These are phyloP conservation scores for Carpinus viminea DNA, from an alignment of 306 rosid genomes.

Conservation along the genomic window DNA sequence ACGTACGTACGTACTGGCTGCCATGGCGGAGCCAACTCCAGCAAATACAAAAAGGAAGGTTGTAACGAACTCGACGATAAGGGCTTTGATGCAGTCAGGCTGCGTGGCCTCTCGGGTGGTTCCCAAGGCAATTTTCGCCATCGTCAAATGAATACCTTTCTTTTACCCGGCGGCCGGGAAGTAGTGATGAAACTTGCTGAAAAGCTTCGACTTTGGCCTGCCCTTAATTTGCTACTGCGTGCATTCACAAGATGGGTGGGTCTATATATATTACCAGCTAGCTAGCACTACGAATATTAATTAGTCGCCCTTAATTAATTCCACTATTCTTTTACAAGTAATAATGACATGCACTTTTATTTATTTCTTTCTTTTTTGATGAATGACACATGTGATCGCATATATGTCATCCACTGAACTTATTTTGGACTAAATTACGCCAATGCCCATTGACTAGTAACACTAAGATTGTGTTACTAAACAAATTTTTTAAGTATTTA, in stretches of 20 bases:
- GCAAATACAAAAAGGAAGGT: constrained; percentile 86
- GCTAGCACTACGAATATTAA: background rate
- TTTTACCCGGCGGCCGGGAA: too few species aligned
- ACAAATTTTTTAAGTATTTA: too few species aligned
- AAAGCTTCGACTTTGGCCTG: background rate
- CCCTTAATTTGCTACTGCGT: background rate
- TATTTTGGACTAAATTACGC: background rate
- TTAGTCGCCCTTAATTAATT: background rate
- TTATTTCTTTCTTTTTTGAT: background rate
- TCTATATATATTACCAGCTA: background rate
- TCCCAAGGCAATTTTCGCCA: constrained; percentile 78
- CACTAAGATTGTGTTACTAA: too few species aligned
- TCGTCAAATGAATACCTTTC: background rate
- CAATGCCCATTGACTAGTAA: background rate
- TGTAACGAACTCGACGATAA: constrained; percentile 71
- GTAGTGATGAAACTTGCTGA: background rate
- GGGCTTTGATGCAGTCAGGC: constrained; percentile 73
- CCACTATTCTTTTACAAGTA: background rate
- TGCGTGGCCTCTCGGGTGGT: constrained; percentile 52
- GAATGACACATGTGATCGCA: background rate
- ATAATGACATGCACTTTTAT: too few species aligned
- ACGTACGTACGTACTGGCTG: constrained; percentile 35
- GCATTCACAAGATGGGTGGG: background rate
- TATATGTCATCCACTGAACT: background rate
- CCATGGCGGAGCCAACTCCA: constrained; percentile 83